Conservation (phyloP, 1,284 basidiomycete genomes). For the Blastosporella zonata region DNA sequence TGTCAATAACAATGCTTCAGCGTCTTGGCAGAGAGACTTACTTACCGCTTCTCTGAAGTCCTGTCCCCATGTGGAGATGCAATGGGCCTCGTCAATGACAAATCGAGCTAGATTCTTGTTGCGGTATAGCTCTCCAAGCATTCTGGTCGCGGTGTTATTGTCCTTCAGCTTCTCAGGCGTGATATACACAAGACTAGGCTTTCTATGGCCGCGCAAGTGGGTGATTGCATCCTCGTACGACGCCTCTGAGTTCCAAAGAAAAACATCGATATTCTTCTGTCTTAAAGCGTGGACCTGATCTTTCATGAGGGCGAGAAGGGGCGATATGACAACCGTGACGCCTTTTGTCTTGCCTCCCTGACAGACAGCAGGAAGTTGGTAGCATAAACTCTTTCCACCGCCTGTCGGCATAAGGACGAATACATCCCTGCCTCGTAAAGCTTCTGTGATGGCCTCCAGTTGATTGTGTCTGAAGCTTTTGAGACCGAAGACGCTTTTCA, state of each 20-base stretch:
- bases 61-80: constrained; percentile 84
- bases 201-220: constrained; percentile 40
- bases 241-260: constrained; percentile 67
- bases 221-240: constrained; percentile 42
- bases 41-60: constrained; percentile 76
- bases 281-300: constrained; percentile 84
- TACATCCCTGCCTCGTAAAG: constrained; percentile 81
- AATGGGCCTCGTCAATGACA: constrained; percentile 96
- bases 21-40: constrained; percentile 10
- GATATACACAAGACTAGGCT: constrained; percentile 78
- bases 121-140: constrained; percentile 58
- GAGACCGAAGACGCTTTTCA: constrained; percentile 70
- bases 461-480: constrained; percentile 80
- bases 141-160: constrained; percentile 53
- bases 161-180: constrained; percentile 88
- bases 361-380: constrained; percentile 86
- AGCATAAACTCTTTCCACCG: constrained; percentile 90
- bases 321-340: constrained; percentile 91
- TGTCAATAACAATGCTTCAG: background rate
- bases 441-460: constrained; percentile 81
- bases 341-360: constrained; percentile 68
- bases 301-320: constrained; percentile 86
- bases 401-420: constrained; percentile 98
- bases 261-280: constrained; percentile 67
- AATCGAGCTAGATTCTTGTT: constrained; percentile 76